A percentile compares a stretch with the other conserved stretches of the same genome.
Evolutionary conservation across 2,329 filamentous ascomycete species (phyloP).

Genomic region (Neurospora sp.): DNA sequence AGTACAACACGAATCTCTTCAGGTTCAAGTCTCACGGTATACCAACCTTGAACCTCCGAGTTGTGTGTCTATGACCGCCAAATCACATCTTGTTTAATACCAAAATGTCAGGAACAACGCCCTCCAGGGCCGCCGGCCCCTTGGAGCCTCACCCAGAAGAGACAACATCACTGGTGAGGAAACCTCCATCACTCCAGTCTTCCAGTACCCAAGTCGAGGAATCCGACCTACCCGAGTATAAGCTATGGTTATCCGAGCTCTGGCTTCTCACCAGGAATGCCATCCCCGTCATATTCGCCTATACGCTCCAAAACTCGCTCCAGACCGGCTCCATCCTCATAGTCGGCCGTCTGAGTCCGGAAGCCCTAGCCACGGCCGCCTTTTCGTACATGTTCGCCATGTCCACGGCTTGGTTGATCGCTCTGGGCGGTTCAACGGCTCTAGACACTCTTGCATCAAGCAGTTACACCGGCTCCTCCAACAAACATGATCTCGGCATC

Average conservation of each 20-base stretch:
- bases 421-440: slow-evolving; percentile 74
- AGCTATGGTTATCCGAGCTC: slow-evolving; percentile 46
- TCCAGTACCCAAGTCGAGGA: not conserved
- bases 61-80: not conserved
- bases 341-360: slow-evolving; percentile 68
- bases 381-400: slow-evolving; percentile 94
- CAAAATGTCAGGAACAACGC: not conserved
- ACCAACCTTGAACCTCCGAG: not conserved
- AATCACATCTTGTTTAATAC: not conserved
- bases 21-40: not conserved
- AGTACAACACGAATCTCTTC: not conserved
- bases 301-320: slow-evolving; percentile 75
- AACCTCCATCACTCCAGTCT: not conserved
- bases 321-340: slow-evolving; percentile 77
- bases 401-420: slow-evolving; percentile 80
- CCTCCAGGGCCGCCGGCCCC: not conserved
- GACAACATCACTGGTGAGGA: not conserved
- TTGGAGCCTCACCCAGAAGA: not conserved
- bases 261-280: slow-evolving; percentile 59
- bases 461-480: slow-evolving; percentile 72
- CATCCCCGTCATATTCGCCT: slow-evolving; percentile 72
- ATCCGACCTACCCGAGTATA: slow-evolving; percentile 1
- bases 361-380: slow-evolving; percentile 70
- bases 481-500: slow-evolving; percentile 69
- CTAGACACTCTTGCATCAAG: slow-evolving; percentile 78